Conservation (phyloP, 2,329 filamentous ascomycete genomes). For the Leptodontidium sp. region DNA sequence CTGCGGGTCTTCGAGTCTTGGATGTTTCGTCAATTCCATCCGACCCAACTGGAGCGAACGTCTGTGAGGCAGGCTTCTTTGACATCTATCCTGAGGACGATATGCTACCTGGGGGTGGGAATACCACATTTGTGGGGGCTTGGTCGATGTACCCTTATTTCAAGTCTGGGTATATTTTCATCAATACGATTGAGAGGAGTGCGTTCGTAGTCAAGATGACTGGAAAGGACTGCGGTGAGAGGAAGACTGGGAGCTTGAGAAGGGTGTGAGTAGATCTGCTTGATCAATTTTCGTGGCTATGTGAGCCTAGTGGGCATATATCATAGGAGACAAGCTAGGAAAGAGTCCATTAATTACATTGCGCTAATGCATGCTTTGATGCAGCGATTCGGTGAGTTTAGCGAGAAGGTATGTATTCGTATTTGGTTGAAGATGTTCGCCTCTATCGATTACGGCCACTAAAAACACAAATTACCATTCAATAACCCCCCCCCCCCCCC, state of each 20-base stretch:
- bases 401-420: no score
- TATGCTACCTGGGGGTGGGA: slow-evolving; percentile 44
- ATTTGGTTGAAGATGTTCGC: no score
- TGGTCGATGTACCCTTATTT: slow-evolving; percentile 53
- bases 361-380: no score
- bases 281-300: no score
- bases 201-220: slow-evolving; percentile 30
- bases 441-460: no score
- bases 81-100: slow-evolving; percentile 41
- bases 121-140: slow-evolving; percentile 52
- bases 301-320: no score
- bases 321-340: no score
- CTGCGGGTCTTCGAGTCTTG: slow-evolving; percentile 52
- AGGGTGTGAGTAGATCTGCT: not conserved
- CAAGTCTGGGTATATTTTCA: slow-evolving; percentile 49
- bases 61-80: slow-evolving; percentile 52
- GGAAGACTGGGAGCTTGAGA: not conserved
- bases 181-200: slow-evolving; percentile 53
- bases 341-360: no score
- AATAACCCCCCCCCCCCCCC: no score
- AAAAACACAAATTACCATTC: no score
- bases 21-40: slow-evolving; percentile 50
- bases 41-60: slow-evolving; percentile 46
- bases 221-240: not conserved
- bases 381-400: no score